phyloP scores from a whole-genome alignment of 805 yeast species.

The Maudiozyma bulderi region DNA sequence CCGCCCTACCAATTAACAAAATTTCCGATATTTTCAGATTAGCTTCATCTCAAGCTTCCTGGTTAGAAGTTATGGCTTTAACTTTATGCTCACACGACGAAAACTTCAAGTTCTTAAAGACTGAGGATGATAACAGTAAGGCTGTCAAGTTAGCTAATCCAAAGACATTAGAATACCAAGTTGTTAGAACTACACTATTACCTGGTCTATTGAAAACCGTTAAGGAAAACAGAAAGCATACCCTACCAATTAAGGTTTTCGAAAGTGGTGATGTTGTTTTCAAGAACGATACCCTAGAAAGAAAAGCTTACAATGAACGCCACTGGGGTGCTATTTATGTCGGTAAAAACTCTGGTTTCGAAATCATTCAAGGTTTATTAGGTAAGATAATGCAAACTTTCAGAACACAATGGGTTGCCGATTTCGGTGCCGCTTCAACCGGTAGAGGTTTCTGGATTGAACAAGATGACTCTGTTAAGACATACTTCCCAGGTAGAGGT shows the following conservation, averaged over 20 bases:
- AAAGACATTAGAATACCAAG: constrained; percentile 93
- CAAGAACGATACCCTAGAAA: constrained; percentile 69
- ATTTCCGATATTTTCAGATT: constrained; percentile 81
- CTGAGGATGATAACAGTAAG: constrained; percentile 57
- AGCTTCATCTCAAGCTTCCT: constrained; percentile 90
- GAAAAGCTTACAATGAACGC: constrained; percentile 86
- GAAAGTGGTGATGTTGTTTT: constrained; percentile 92
- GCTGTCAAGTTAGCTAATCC: constrained; percentile 94
- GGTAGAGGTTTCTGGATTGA: constrained; percentile 84
- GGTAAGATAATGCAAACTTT: constrained; percentile 94
- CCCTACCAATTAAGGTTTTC: constrained; percentile 88
- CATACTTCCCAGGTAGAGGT: constrained; percentile 96
- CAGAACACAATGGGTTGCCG: constrained; percentile 75
- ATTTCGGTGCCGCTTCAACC: constrained; percentile 34
- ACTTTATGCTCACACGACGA: constrained; percentile 95
- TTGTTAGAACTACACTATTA: constrained; percentile 86
- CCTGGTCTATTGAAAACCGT: constrained; percentile 95
- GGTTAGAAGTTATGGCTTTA: constrained; percentile 92
- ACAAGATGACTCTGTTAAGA: constrained; percentile 53
- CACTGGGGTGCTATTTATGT: constrained; percentile 91
- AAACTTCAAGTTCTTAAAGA: constrained; percentile 79
- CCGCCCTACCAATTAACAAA: constrained; percentile 85
- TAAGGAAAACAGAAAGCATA: constrained; percentile 90
- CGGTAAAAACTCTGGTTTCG: constrained; percentile 93
- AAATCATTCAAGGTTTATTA: constrained; percentile 83